Conservation (phyloP, 2,329 filamentous ascomycete genomes). For the Talaromyces marneffei region DNA sequence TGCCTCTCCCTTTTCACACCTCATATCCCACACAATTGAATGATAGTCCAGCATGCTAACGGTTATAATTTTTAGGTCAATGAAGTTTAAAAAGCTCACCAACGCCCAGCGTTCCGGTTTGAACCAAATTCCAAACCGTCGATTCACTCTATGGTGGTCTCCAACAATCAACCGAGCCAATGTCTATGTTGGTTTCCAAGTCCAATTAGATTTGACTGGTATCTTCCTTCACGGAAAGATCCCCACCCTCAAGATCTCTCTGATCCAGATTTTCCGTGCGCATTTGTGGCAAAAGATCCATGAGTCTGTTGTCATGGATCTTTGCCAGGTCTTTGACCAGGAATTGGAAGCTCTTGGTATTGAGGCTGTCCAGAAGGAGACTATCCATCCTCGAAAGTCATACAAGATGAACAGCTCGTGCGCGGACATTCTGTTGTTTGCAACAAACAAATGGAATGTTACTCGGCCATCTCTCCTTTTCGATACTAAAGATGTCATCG, state of each 20-base stretch:
- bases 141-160: conserved; percentile 97
- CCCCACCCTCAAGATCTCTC: conserved; percentile 91
- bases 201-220: conserved; percentile 93
- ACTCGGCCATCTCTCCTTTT: conserved; percentile 88
- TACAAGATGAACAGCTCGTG: conserved; percentile 99
- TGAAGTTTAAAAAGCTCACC: conserved; percentile 99
- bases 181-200: conserved; percentile 98
- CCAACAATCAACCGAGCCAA: conserved; percentile 91
- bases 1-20: neutral
- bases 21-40: neutral
- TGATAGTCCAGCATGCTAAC: neutral
- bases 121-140: conserved; percentile 97
- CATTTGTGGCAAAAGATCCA: conserved; percentile 99
- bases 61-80: conserved; percentile 33
- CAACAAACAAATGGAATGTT: conserved; percentile 98
- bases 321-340: conserved; percentile 97
- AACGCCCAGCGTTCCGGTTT: conserved; percentile 95
- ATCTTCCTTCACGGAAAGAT: conserved; percentile 99
- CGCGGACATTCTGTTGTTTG: conserved; percentile 93
- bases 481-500: conserved; percentile 93
- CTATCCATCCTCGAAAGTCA: conserved; percentile 96
- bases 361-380: conserved; percentile 97
- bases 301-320: conserved; percentile 96
- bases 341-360: conserved; percentile 93
- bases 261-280: conserved; percentile 98